Percentiles rank a stretch among this genome's conserved stretches.
Evolutionary conservation across 192 early-diverging fungal genomes (phyloP).

Genomic region (Phlyctochytrium bullatum): DNA sequence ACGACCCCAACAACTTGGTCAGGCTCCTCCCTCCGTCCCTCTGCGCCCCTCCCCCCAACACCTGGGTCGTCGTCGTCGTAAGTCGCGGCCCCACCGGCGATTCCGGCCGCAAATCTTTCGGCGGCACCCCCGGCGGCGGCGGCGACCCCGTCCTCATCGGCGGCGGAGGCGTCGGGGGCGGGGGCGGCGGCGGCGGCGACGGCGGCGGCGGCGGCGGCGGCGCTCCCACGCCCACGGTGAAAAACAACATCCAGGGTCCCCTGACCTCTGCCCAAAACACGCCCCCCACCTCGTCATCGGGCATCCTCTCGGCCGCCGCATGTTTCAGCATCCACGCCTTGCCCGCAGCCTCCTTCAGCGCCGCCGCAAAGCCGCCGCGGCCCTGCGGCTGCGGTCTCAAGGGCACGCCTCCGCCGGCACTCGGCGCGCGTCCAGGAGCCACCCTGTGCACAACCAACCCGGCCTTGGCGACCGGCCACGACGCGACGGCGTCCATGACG

Average conservation of each 20-base stretch:
- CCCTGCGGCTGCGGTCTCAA: too few species aligned
- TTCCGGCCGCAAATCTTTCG: background rate
- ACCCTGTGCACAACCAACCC: too few species aligned
- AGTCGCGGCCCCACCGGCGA: too few species aligned
- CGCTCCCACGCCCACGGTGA: constrained; percentile 23
- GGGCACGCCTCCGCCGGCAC: too few species aligned
- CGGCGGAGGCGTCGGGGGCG: background rate
- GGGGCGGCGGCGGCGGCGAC: background rate
- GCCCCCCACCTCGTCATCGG: constrained; percentile 57
- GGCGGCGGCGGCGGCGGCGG: background rate
- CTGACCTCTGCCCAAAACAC: constrained; percentile 44
- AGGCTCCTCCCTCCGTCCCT: background rate
- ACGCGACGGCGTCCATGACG: too few species aligned
- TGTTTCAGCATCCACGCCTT: too few species aligned
- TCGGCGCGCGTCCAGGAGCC: too few species aligned
- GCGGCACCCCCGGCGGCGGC: background rate
- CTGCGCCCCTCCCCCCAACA: background rate
- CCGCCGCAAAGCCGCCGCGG: too few species aligned
- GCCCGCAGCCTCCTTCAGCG: too few species aligned
- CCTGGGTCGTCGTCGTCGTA: too few species aligned
- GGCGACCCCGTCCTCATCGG: background rate
- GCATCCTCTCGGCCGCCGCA: too few species aligned
- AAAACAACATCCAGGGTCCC: constrained; percentile 47
- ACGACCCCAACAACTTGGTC: background rate
- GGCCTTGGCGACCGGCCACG: too few species aligned